These are phyloP conservation scores for Globisporangium parvum DNA, from an alignment of 352 stramenopile species.

Conservation along the genomic window DNA sequence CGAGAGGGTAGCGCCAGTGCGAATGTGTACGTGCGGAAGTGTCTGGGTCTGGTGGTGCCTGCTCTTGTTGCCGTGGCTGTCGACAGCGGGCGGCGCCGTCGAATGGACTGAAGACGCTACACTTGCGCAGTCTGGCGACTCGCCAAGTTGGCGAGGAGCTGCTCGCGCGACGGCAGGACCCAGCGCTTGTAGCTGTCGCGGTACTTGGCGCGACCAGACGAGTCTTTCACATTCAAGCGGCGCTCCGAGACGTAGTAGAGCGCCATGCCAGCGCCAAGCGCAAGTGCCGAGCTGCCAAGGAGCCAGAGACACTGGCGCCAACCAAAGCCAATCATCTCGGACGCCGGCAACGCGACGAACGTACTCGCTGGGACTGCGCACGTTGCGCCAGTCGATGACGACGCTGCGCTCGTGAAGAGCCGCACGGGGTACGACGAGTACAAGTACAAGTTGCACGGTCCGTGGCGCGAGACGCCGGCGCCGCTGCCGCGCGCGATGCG, in stretches of 20 bases:
- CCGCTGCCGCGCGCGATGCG: slow-evolving; percentile 44
- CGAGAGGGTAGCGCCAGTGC: no score
- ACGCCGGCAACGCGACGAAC: slow-evolving; percentile 34
- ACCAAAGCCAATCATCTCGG: slow-evolving; percentile 34
- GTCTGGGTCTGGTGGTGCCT: no score
- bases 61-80: no score
- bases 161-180: slow-evolving; percentile 59
- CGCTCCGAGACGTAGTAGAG: slow-evolving; percentile 43
- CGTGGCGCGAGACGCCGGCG: slow-evolving; percentile 15
- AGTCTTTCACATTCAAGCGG: slow-evolving; percentile 33
- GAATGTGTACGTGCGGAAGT: no score
- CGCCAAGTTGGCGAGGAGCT: slow-evolving; percentile 37
- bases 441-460: slow-evolving; percentile 71
- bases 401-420: slow-evolving; percentile 17
- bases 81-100: no score
- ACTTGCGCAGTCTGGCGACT: slow-evolving; percentile 3
- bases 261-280: slow-evolving; percentile 28
- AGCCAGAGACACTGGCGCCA: slow-evolving; percentile 33
- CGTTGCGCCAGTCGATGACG: slow-evolving; percentile 15
- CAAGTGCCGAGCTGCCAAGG: slow-evolving; percentile 28
- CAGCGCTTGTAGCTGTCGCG: slow-evolving; percentile 55
- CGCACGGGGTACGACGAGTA: slow-evolving; percentile 70
- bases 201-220: slow-evolving; percentile 34
- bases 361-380: slow-evolving; percentile 24
- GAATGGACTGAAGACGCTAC: slow-evolving; percentile 2